Conservation (phyloP, 352 stramenopile genomes). For the Globisporangium paddicum region DNA sequence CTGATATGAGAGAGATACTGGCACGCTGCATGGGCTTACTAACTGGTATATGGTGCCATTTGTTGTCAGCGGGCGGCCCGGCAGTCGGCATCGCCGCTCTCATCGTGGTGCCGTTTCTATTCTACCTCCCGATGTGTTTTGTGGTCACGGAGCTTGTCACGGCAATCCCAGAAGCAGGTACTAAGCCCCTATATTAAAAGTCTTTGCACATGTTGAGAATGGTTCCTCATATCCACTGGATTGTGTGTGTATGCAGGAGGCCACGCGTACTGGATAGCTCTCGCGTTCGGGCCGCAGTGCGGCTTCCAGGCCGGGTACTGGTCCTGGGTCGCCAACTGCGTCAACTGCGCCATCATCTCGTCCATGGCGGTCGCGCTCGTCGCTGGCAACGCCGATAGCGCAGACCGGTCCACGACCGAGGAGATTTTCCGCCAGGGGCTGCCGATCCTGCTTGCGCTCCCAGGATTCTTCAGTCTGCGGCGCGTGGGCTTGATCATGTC, state of each 20-base stretch:
- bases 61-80: conserved; percentile 30
- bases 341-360: conserved; percentile 71
- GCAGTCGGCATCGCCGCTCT: conserved; percentile 30
- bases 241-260: conserved; percentile 23
- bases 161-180: conserved; percentile 32
- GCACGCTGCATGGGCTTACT: not conserved
- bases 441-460: conserved; percentile 44
- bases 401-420: conserved; percentile 24
- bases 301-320: conserved; percentile 81
- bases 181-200: not conserved
- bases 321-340: conserved; percentile 75
- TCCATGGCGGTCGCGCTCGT: conserved; percentile 35
- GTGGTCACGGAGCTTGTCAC: conserved; percentile 46
- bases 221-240: too few relatives aligned
- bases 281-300: conserved; percentile 59
- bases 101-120: conserved; percentile 33
- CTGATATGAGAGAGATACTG: not conserved
- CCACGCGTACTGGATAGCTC: conserved; percentile 63
- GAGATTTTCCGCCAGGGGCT: conserved; percentile 43
- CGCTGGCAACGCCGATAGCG: conserved; percentile 9
- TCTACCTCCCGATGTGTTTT: conserved; percentile 43
- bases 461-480: conserved; percentile 38
- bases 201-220: too few relatives aligned
- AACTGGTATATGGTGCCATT: not conserved
- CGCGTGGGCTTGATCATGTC: conserved; percentile 28